phyloP scores from a whole-genome alignment of 73 alveolate species.

The Breviolum minutum region DNA sequence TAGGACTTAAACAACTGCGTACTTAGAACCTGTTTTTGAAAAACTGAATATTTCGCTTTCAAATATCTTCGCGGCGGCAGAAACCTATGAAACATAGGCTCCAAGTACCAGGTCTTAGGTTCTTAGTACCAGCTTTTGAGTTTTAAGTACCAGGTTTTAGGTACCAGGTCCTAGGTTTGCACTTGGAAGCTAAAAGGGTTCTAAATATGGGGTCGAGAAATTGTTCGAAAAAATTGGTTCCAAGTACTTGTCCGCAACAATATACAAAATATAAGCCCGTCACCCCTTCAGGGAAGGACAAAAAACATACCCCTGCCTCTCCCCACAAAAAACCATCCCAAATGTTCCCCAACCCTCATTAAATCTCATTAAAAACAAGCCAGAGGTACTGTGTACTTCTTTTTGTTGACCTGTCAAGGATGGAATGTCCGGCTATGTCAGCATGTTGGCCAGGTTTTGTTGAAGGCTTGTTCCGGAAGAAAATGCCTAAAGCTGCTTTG shows the following conservation, averaged over 20 bases:
- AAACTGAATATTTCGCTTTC: too few relatives aligned
- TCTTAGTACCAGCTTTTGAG: too few relatives aligned
- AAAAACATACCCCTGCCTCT: neutral
- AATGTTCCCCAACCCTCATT: too few relatives aligned
- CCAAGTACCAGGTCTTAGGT: too few relatives aligned
- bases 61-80: too few relatives aligned
- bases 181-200: too few relatives aligned
- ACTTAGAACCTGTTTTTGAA: too few relatives aligned
- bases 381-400: conserved; percentile 35
- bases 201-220: too few relatives aligned
- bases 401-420: conserved; percentile 51
- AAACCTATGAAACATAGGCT: too few relatives aligned
- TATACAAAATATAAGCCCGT: neutral
- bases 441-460: neutral
- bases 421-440: neutral
- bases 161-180: too few relatives aligned
- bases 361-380: neutral
- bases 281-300: neutral
- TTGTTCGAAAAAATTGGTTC: neutral
- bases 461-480: neutral
- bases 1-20: too few relatives aligned
- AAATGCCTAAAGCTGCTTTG: neutral
- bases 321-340: neutral
- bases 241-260: neutral
- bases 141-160: too few relatives aligned